Evolutionary conservation across 139 green algal species (phyloP).

Genomic region (Trebouxia sp.): DNA sequence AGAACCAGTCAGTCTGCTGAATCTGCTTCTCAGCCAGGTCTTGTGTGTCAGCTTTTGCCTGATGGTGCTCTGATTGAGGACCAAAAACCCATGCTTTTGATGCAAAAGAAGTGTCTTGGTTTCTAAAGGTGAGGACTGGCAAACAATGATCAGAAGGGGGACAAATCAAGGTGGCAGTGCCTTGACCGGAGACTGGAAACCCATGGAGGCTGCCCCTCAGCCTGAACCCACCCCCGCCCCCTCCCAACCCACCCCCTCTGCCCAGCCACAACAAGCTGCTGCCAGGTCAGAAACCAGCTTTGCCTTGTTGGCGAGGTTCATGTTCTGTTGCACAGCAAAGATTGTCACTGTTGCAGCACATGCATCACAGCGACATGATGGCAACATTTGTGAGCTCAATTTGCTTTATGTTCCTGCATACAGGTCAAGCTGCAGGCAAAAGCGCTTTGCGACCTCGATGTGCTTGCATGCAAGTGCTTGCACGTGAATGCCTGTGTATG

Average conservation of each 20-base stretch:
- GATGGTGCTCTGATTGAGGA: background rate
- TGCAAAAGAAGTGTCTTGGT: background rate
- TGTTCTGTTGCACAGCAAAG: background rate
- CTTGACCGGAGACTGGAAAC: constrained; percentile 55
- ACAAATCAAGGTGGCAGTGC: constrained; percentile 34
- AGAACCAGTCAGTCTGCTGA: background rate
- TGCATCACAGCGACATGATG: background rate
- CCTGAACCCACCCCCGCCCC: background rate
- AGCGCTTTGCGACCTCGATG: background rate
- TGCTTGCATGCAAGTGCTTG: background rate
- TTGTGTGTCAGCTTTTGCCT: background rate
- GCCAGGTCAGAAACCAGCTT: no score
- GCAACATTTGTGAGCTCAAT: background rate
- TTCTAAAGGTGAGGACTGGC: constrained; percentile 41
- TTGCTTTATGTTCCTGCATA: background rate
- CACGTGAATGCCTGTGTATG: background rate
- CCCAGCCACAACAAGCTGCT: background rate
- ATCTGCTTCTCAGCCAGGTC: background rate
- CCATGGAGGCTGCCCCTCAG: constrained; percentile 24
- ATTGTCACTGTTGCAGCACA: background rate
- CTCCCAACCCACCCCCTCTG: background rate
- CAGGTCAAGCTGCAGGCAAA: background rate
- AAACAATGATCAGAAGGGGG: constrained; percentile 40
- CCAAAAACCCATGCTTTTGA: background rate
- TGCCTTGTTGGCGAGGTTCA: no score